phyloP scores from a whole-genome alignment of 306 rosid genomes.

The Cucumis melo region DNA sequence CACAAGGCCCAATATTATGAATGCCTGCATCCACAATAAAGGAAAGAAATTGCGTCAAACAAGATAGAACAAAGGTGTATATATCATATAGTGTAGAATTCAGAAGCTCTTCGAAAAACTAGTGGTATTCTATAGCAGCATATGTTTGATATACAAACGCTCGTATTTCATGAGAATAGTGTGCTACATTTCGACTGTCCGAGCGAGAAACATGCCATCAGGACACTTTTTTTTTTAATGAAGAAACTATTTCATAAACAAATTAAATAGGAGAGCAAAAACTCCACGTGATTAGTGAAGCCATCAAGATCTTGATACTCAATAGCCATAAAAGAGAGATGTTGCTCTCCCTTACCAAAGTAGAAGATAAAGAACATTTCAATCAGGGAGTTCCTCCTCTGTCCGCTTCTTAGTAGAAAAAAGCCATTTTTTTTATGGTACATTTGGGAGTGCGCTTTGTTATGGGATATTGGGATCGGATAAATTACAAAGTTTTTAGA shows the following conservation, averaged over 20 bases:
- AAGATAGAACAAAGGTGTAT: background rate
- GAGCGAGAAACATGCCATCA: background rate
- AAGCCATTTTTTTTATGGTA: too few relatives aligned
- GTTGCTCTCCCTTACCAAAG: background rate
- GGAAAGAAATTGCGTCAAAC: background rate
- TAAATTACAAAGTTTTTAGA: too few relatives aligned
- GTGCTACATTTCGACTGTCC: background rate
- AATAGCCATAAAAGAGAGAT: background rate
- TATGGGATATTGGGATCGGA: too few relatives aligned
- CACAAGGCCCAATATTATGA: conserved; percentile 26
- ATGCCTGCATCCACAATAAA: conserved; percentile 31
- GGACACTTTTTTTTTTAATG: background rate
- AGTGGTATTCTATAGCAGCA: background rate
- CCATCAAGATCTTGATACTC: background rate
- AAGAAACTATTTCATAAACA: too few relatives aligned
- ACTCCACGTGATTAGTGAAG: too few relatives aligned
- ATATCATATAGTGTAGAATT: background rate
- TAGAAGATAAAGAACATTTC: background rate
- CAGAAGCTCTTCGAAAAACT: background rate
- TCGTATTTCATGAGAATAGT: background rate
- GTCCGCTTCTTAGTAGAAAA: too few relatives aligned
- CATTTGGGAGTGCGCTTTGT: too few relatives aligned
- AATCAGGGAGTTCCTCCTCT: too few relatives aligned
- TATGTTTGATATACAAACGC: background rate
- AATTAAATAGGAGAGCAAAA: too few relatives aligned